Percentiles rank a stretch among this genome's conserved stretches.
phyloP scores from a whole-genome alignment of 176 grass and related monocot species.

The Areca catechu region DNA sequence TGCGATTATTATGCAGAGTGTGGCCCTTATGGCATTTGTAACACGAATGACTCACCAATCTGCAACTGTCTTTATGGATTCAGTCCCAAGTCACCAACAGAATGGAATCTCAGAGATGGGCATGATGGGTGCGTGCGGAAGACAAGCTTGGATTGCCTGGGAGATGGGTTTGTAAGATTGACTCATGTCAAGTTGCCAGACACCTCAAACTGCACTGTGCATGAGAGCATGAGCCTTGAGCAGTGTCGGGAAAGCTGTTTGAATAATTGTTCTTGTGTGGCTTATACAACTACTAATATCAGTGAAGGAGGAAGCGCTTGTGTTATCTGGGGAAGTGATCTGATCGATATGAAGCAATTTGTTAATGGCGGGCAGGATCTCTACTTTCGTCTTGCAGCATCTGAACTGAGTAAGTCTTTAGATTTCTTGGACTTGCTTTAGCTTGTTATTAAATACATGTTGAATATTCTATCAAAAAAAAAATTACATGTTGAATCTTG shows the following conservation, averaged over 20 bases:
- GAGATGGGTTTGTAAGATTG: background rate
- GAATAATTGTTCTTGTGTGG: constrained; percentile 61
- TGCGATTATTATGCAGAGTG: constrained; percentile 14
- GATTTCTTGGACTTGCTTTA: background rate
- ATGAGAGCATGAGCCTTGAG: constrained; percentile 32
- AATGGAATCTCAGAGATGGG: constrained; percentile 14
- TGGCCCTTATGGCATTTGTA: constrained; percentile 11
- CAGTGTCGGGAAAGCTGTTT: constrained; percentile 57
- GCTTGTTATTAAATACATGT: no score
- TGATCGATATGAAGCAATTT: constrained; percentile 6
- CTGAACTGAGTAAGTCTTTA: constrained; percentile 1
- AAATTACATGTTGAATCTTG: no score
- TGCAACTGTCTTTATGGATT: constrained; percentile 24
- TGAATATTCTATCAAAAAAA: no score
- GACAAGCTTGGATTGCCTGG: background rate
- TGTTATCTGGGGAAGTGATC: constrained; percentile 26
- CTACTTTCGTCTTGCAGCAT: constrained; percentile 1
- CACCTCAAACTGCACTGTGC: constrained; percentile 18
- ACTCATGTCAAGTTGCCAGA: constrained; percentile 3
- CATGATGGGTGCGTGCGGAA: background rate
- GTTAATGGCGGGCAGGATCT: constrained; percentile 2
- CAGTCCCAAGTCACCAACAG: background rate
- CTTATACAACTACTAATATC: constrained; percentile 45
- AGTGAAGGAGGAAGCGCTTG: constrained; percentile 46
- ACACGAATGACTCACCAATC: background rate